Conservation (phyloP, 768 basidiomycete species). For the Russula foetens region DNA sequence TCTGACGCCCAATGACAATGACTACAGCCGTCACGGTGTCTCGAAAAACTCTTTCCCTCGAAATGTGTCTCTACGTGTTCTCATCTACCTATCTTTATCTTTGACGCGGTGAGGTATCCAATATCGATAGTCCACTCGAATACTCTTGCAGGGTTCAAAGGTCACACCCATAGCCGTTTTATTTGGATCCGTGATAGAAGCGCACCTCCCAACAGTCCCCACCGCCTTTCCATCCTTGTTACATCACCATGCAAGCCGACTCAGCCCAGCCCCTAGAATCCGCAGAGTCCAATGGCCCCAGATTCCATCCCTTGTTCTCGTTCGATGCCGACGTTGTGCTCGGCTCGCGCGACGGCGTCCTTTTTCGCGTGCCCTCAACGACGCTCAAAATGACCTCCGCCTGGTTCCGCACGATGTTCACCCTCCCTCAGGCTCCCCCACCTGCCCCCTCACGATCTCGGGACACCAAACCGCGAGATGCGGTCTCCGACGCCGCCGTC, state of each 20-base stretch:
- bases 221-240: neutral
- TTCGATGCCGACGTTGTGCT: slow-evolving; percentile 52
- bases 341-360: slow-evolving; percentile 39
- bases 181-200: neutral
- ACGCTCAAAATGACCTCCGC: slow-evolving; percentile 56
- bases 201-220: neutral
- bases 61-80: too few species aligned
- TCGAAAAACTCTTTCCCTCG: too few species aligned
- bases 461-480: neutral
- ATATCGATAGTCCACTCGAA: too few species aligned
- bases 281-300: neutral
- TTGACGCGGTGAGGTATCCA: too few species aligned
- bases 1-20: too few species aligned
- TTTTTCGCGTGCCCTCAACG: slow-evolving; percentile 52
- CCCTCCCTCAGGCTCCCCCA: slow-evolving; percentile 37
- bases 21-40: too few species aligned
- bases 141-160: too few species aligned
- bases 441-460: neutral
- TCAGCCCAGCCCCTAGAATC: neutral
- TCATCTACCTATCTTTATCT: too few species aligned
- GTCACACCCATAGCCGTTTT: too few species aligned
- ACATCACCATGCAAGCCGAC: neutral
- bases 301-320: slow-evolving; percentile 44
- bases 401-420: slow-evolving; percentile 56
- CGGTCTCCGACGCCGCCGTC: neutral